Evolutionary conservation across 768 basidiomycete species (phyloP).

Genomic region (Phaeolepiota aurea): DNA sequence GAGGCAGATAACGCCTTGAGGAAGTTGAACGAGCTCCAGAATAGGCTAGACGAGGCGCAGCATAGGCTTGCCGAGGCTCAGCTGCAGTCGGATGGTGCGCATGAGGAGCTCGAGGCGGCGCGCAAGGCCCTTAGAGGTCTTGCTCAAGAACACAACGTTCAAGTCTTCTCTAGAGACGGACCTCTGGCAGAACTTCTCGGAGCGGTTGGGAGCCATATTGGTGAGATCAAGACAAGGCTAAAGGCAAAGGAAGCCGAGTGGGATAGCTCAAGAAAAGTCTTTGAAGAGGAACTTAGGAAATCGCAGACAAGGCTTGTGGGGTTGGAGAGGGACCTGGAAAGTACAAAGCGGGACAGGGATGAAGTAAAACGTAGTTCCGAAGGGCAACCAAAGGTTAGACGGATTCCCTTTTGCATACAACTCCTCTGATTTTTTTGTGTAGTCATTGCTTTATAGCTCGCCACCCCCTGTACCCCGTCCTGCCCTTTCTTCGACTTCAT

Average conservation of each 20-base stretch:
- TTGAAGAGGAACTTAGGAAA: constrained; percentile 42
- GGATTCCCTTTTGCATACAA: too few relatives aligned
- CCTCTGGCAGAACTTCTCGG: constrained; percentile 40
- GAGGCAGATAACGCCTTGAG: too few relatives aligned
- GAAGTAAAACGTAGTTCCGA: constrained; percentile 31
- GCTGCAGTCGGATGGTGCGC: constrained; percentile 19
- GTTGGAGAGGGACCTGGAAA: constrained; percentile 45
- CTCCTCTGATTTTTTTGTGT: too few relatives aligned
- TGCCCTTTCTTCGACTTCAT: constrained; percentile 21
- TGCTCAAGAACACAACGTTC: constrained; percentile 49
- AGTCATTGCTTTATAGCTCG: too few relatives aligned
- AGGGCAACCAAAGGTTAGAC: too few relatives aligned
- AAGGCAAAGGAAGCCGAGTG: constrained; percentile 39
- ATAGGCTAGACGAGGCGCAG: too few relatives aligned
- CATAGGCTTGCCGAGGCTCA: too few relatives aligned
- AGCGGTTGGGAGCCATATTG: constrained; percentile 44
- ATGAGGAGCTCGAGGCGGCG: constrained; percentile 44
- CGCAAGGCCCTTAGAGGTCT: constrained; percentile 38
- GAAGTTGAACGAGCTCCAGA: too few relatives aligned
- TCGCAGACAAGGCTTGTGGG: constrained; percentile 39
- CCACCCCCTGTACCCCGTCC: too few relatives aligned
- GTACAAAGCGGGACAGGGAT: constrained; percentile 43
- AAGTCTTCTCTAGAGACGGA: constrained; percentile 41
- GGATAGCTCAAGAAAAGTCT: constrained; percentile 31
- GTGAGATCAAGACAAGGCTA: constrained; percentile 34